Conservation (phyloP, 805 yeast genomes). For the Deakozyma indianensis region DNA sequence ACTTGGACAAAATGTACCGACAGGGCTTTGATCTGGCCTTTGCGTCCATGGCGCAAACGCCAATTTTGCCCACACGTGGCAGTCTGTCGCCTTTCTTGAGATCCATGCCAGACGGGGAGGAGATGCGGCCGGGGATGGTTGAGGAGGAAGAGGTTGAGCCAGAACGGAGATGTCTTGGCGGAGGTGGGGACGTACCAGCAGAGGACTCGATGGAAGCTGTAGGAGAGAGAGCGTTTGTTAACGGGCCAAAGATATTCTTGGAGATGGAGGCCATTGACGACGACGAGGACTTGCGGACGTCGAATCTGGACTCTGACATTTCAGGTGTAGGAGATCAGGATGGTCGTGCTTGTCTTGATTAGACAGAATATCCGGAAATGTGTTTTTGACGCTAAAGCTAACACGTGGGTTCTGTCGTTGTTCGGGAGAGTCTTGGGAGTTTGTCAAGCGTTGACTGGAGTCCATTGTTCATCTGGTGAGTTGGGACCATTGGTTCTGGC, state of each 20-base stretch:
- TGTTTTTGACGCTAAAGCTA: too few relatives aligned
- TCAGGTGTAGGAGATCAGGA: too few relatives aligned
- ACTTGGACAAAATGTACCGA: slow-evolving; percentile 70
- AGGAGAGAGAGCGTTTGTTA: not conserved
- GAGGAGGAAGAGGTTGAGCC: not conserved
- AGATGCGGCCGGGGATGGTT: not conserved
- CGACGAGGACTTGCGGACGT: slow-evolving; percentile 1
- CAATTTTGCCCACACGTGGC: slow-evolving; percentile 66
- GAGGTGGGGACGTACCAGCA: not conserved
- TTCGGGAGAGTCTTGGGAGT: too few relatives aligned
- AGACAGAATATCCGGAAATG: too few relatives aligned
- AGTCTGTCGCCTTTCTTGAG: slow-evolving; percentile 2
- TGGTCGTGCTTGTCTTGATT: too few relatives aligned
- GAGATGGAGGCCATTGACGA: not conserved
- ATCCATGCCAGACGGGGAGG: not conserved
- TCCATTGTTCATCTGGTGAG: too few relatives aligned
- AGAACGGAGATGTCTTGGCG: not conserved
- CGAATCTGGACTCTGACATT: not conserved
- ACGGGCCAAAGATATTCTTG: not conserved
- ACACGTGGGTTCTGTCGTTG: too few relatives aligned
- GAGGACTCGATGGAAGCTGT: not conserved
- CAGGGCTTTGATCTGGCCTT: slow-evolving; percentile 95
- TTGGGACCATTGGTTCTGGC: too few relatives aligned
- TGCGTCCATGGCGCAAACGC: slow-evolving; percentile 98
- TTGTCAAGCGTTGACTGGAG: too few relatives aligned